Base-by-base conservation (phyloP, 1,284 basidiomycete genomes). In the Cryptococcus sp. region DNA sequence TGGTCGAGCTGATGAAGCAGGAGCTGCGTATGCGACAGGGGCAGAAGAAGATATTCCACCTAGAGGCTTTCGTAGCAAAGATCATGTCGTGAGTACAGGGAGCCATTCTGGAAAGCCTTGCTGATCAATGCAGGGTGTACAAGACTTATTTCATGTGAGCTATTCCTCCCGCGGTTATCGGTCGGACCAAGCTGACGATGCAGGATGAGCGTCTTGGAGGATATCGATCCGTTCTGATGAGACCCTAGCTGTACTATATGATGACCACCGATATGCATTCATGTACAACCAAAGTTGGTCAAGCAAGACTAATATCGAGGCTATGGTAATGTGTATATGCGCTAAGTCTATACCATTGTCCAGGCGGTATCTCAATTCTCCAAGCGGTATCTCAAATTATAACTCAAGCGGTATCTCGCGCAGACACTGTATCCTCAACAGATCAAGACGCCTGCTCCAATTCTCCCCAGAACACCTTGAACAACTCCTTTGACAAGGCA, bases 11-110 rank as follows among this genome's bases (percentile, higher is more conserved):
- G 43, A 47, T 51, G 4, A 25, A 44, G 6, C 59, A 94, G 90
- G 91, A 97, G 75, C 79, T 86, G 37, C 83, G 92, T 22, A 87
- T 95, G 86, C 81, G 89, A 31, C 77, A 83, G 53, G 92, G 92
- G 3, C 87, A 79, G 68, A 97, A 97, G 73, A 93, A 94, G 73
- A 95, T 97, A 52, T 95, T 86, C 74, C 92, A 97, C 65, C 79
- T 97, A 37, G 92, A 97, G 67, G 90, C 90, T 16, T 94, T 72
- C 53, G 64, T 73, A 28, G 72, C 72, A 2, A 74, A 73, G 50
- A 50, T 73, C 45, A 74, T 74, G 72, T 67, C 55, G 63, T 66
- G 54, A 60, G 63, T 60, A 16, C 5, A 18, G 16, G 7, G 24
- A 18, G 16, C 10, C 16, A 14, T 22, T 14, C 19, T 43, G 5